Percentiles rank a stretch among this genome's conserved stretches.
phyloP scores from a whole-genome alignment of 129 eudicot species.

The Artemisia argyi region DNA sequence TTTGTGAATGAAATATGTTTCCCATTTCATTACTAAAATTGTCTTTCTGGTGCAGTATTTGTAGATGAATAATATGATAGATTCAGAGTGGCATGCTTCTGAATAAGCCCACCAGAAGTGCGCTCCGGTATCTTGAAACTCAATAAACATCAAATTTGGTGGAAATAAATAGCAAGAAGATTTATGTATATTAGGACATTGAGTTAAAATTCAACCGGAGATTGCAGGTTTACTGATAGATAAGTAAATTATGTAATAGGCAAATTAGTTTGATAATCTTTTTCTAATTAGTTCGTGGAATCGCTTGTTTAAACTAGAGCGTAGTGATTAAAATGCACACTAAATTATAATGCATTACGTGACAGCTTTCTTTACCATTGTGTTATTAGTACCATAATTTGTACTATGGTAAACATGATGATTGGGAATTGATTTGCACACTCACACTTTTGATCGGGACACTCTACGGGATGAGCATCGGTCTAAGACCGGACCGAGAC shows the following conservation, averaged over 20 bases:
- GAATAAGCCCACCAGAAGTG: slow-evolving; percentile 30
- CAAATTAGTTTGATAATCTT: slow-evolving; percentile 7
- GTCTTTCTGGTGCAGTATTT: slow-evolving; percentile 12
- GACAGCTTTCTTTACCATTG: slow-evolving; percentile 9
- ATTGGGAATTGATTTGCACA: no score
- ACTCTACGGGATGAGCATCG: no score
- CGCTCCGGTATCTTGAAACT: slow-evolving; percentile 8
- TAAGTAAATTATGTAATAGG: slow-evolving; percentile 15
- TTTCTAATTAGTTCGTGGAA: slow-evolving; percentile 25
- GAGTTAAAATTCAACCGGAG: slow-evolving; percentile 17
- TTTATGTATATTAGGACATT: slow-evolving; percentile 25
- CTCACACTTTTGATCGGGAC: no score
- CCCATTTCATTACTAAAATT: slow-evolving; percentile 9
- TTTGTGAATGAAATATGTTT: background rate
- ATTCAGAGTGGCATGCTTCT: slow-evolving; percentile 5
- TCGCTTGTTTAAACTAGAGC: slow-evolving; percentile 25
- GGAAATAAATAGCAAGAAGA: slow-evolving; percentile 19
- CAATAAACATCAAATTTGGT: slow-evolving; percentile 26
- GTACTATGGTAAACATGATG: no score
- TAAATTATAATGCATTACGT: background rate
- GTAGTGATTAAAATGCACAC: slow-evolving; percentile 22
- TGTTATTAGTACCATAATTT: slow-evolving; percentile 7
- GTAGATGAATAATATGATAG: background rate
- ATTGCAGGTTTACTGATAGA: slow-evolving; percentile 22
- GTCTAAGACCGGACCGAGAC: no score